Evolutionary conservation across 1,284 basidiomycete genomes (phyloP).

Genomic region (Boletus austroedulis): DNA sequence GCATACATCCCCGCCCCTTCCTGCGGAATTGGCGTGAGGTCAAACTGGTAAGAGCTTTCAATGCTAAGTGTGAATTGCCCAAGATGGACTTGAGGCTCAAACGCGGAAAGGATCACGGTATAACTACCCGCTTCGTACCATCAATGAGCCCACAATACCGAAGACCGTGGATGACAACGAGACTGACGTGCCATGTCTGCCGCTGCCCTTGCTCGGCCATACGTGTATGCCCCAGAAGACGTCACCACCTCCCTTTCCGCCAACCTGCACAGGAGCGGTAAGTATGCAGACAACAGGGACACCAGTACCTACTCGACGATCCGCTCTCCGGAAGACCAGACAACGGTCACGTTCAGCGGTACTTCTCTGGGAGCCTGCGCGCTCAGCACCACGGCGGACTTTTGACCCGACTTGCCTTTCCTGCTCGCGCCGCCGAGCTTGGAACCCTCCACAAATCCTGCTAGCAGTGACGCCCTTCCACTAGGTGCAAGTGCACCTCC

Average conservation of each 20-base stretch:
- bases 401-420: conserved; percentile 23
- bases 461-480: neutral
- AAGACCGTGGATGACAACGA: neutral
- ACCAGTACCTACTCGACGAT: conserved; percentile 65
- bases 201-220: conserved; percentile 65
- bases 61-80: conserved; percentile 66
- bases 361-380: conserved; percentile 61
- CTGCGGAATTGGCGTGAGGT: conserved; percentile 74
- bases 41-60: conserved; percentile 61
- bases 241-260: conserved; percentile 65
- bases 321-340: conserved; percentile 75
- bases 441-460: neutral
- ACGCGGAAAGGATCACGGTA: conserved; percentile 80
- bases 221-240: conserved; percentile 80
- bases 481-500: neutral
- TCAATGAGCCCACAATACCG: conserved; percentile 1
- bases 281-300: neutral
- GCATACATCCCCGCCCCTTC: conserved; percentile 92
- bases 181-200: conserved; percentile 56
- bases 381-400: conserved; percentile 48
- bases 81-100: conserved; percentile 62
- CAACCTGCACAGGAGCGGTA: conserved; percentile 39
- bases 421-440: neutral
- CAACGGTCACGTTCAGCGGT: conserved; percentile 72
- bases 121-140: conserved; percentile 69